Conservation (phyloP, 768 basidiomycete species). For the Pleurotus platypus region DNA sequence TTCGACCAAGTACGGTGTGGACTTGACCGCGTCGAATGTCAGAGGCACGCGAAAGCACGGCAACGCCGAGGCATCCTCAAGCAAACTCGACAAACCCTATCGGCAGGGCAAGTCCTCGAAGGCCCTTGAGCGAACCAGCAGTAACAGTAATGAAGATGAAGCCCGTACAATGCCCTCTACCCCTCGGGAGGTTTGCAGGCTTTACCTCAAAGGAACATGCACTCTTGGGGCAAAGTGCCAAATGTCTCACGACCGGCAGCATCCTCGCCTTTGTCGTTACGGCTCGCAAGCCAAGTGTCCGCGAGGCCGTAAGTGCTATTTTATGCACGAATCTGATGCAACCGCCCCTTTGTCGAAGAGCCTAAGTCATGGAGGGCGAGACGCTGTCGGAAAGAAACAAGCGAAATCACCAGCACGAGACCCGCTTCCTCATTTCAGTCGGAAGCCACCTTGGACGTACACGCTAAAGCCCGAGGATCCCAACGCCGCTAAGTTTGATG, state of each 20-base stretch:
- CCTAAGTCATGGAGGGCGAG: neutral
- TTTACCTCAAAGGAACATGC: neutral
- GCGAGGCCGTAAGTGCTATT: neutral
- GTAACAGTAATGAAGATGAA: too few relatives aligned
- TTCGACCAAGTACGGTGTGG: too few relatives aligned
- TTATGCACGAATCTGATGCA: neutral
- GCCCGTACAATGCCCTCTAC: neutral
- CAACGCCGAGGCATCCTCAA: too few relatives aligned
- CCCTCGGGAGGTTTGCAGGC: neutral
- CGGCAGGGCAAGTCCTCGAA: too few relatives aligned
- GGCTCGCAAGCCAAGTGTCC: neutral
- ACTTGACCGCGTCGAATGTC: too few relatives aligned
- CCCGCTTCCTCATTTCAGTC: neutral
- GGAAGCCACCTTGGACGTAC: constrained; percentile 1
- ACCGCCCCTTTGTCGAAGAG: neutral
- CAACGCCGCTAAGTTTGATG: neutral
- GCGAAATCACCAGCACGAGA: neutral
- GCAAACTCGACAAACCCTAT: too few relatives aligned
- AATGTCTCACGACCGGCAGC: neutral
- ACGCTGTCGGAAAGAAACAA: neutral
- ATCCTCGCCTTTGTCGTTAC: neutral
- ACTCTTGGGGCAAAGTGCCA: neutral
- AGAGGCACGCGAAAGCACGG: too few relatives aligned
- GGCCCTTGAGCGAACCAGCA: too few relatives aligned
- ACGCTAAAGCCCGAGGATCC: neutral